phyloP scores from a whole-genome alignment of 495 filamentous ascomycete genomes.

The Aspergillus bridgeri region DNA sequence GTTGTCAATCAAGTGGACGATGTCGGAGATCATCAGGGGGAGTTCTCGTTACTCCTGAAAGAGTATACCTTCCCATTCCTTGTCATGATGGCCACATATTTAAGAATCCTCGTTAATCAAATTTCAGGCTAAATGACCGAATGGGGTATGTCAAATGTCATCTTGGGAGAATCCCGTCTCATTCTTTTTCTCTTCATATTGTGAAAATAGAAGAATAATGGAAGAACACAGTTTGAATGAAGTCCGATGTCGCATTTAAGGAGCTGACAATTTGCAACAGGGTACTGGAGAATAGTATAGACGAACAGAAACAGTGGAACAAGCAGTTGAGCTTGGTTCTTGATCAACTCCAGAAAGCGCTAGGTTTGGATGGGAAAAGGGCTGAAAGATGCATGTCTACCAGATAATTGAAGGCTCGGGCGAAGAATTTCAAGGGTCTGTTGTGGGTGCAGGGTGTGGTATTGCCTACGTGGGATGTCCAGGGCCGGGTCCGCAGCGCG shows the following conservation, averaged over 20 bases:
- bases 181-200: not conserved
- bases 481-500: not conserved
- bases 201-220: not conserved
- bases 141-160: not conserved
- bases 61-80: slow-evolving; percentile 1
- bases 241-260: not conserved
- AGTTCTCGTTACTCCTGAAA: not conserved
- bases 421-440: not conserved
- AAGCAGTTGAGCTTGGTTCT: not conserved
- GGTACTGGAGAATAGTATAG: slow-evolving; percentile 1
- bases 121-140: not conserved
- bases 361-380: not conserved
- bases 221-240: not conserved
- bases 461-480: not conserved
- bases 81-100: not conserved
- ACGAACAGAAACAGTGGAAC: slow-evolving; percentile 1
- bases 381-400: not conserved
- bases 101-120: not conserved
- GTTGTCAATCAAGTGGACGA: not conserved
- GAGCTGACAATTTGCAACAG: not conserved
- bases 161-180: not conserved
- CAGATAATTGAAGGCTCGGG: not conserved
- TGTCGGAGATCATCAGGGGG: not conserved
- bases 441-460: not conserved
- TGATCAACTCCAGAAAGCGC: not conserved